These are phyloP conservation scores for Phyllosticta capitalensis DNA, from an alignment of 2,329 filamentous ascomycete genomes.

Conservation along the genomic window DNA sequence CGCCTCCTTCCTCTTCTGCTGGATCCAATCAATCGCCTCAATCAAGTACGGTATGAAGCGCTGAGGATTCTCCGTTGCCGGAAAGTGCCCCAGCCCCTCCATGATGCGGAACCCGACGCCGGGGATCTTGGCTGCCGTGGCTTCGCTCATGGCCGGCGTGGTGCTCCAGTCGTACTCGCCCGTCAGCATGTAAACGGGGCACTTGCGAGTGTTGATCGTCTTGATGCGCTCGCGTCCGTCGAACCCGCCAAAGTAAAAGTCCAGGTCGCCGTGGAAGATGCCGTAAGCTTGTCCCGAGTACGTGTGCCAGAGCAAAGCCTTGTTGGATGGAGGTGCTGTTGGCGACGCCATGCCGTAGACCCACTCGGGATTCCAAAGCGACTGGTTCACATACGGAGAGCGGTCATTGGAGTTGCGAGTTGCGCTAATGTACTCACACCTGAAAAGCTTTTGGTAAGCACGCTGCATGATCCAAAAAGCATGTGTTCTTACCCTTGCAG, in stretches of 20 bases:
- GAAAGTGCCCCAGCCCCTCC: constrained; percentile 40
- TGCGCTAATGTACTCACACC: constrained; percentile 33
- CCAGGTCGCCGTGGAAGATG: constrained; percentile 43
- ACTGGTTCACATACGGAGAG: constrained; percentile 39
- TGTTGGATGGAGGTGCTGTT: constrained; percentile 35
- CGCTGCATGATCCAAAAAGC: neutral
- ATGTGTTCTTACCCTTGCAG: constrained; percentile 29
- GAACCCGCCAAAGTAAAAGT: constrained; percentile 44
- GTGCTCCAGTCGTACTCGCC: constrained; percentile 43
- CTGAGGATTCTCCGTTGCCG: constrained; percentile 36
- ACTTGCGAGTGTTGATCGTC: constrained; percentile 39
- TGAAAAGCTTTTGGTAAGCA: constrained; percentile 8
- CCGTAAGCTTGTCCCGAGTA: constrained; percentile 43
- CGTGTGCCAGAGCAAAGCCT: constrained; percentile 41
- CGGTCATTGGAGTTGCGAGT: constrained; percentile 37
- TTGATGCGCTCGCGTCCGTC: constrained; percentile 37
- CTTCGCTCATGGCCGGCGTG: constrained; percentile 37
- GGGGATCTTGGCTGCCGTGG: constrained; percentile 38
- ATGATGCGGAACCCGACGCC: constrained; percentile 37
- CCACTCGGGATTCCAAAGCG: constrained; percentile 41
- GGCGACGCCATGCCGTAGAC: constrained; percentile 42
- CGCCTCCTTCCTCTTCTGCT: constrained; percentile 13
- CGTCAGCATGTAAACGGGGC: constrained; percentile 43
- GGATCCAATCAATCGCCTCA: constrained; percentile 31
- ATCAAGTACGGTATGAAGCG: constrained; percentile 31